Evolutionary conservation across 495 filamentous ascomycete species (phyloP), one percentile per base, ranked within the genome.

Genomic region (Trichoderma parareesei): DNA sequence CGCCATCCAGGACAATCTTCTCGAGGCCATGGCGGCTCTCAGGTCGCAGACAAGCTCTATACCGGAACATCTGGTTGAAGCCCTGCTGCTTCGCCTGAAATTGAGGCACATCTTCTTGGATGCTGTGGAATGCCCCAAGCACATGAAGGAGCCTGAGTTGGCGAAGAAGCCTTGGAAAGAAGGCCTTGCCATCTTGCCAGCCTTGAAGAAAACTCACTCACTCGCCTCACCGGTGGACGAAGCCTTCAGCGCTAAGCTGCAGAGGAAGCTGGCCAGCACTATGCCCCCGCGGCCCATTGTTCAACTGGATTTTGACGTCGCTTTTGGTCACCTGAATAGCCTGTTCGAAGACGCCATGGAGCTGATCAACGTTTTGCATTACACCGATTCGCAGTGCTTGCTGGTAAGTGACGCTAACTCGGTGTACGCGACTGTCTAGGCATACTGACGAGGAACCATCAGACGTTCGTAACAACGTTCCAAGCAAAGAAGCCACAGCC

Each of bases 251-350:
- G 83, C 86, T 41, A 97, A 95, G 73, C 82, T 98, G 11, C 94
- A 98, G 71, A 84, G 95, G 13, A 88, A 86, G 66, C 77, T 98
- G 5, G 91, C 94, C 8, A 97, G 91, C 69, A 97, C 90, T 5
- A 90, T 96, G 62, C 94, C 94, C 4, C 95, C 94, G 35, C 86
- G 93, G 37, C 91, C 93, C 7, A 93, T 97, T 68, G 89, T 97
- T 16, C 82, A 89, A 40, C 81, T 90, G 42, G 84, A 81, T 46
- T 86, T 89, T 62, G 84, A 87, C 27, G 86, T 90, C 70, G 91
- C 93, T 6, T 82, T 86, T 67, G 75, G 75, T 64, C 86, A 89
- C 68, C 79, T 97, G 68, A 83, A 82, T 69, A 83, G 84, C 41
- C 73, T 97, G 37, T 90, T 87, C 72, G 77, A 83, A 65, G 89